Evolutionary conservation across 139 green algal species (phyloP).

Genomic region (Picochlorum sp.): DNA sequence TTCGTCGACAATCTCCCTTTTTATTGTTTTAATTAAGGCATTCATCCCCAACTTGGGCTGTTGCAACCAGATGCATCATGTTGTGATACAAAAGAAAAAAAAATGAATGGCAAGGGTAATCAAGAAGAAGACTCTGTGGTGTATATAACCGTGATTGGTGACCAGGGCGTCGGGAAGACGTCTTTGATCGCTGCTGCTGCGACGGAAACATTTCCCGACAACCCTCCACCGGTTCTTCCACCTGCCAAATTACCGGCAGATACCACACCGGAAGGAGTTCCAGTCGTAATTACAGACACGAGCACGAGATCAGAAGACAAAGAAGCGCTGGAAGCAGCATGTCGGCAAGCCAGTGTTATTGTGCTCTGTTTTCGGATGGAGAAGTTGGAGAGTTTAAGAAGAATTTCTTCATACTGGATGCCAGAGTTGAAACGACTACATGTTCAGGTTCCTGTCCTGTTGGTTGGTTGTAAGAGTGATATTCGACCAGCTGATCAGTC

Average conservation of each 20-base stretch:
- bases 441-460: conserved; percentile 46
- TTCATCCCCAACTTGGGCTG: too few relatives aligned
- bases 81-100: too few relatives aligned
- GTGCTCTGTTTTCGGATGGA: conserved; percentile 62
- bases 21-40: too few relatives aligned
- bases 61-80: too few relatives aligned
- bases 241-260: conserved; percentile 59
- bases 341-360: conserved; percentile 57
- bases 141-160: conserved; percentile 49
- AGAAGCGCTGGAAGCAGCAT: conserved; percentile 37
- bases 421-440: conserved; percentile 50
- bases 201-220: conserved; percentile 69
- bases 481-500: conserved; percentile 43
- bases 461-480: conserved; percentile 68
- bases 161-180: conserved; percentile 73
- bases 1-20: too few relatives aligned
- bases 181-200: conserved; percentile 65
- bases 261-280: conserved; percentile 53
- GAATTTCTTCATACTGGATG: conserved; percentile 56
- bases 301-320: conserved; percentile 60
- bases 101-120: not conserved
- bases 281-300: conserved; percentile 72
- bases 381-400: conserved; percentile 38
- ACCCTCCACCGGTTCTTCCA: conserved; percentile 61
- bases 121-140: conserved; percentile 8